phyloP scores from a whole-genome alignment of 2,329 filamentous ascomycete genomes.

The Talaromyces albobiverticillius region DNA sequence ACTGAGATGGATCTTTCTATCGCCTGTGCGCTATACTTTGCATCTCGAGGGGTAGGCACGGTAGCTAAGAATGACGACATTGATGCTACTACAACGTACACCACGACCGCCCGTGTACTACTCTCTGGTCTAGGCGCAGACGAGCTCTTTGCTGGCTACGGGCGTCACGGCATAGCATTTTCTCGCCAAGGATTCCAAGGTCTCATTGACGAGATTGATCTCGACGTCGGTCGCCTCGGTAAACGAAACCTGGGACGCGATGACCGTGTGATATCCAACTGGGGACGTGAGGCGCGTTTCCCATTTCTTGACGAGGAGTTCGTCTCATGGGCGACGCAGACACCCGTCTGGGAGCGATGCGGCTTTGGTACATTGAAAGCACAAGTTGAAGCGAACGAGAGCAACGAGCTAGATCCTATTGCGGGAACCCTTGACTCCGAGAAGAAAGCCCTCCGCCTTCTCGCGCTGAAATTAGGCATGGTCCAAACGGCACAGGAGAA shows the following conservation, averaged over 20 bases:
- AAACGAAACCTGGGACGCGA: conserved; percentile 94
- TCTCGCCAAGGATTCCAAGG: conserved; percentile 65
- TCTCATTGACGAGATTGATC: conserved; percentile 74
- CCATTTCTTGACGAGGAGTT: conserved; percentile 87
- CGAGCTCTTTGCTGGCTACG: conserved; percentile 93
- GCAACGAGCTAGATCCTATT: conserved; percentile 5
- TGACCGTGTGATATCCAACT: conserved; percentile 85
- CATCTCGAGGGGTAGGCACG: conserved; percentile 68
- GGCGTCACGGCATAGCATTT: conserved; percentile 76
- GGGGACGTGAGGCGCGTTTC: conserved; percentile 84
- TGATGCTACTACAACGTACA: conserved; percentile 48
- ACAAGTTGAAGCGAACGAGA: conserved; percentile 23
- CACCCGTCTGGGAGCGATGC: conserved; percentile 80
- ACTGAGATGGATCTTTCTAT: conserved; percentile 99
- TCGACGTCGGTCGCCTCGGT: conserved; percentile 82
- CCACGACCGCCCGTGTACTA: conserved; percentile 73
- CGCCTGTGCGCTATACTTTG: conserved; percentile 89
- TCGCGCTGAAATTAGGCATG: conserved; percentile 75
- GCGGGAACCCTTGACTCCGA: conserved; percentile 61
- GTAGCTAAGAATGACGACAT: conserved; percentile 12
- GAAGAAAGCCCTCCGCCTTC: conserved; percentile 75
- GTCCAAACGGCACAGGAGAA: conserved; percentile 73
- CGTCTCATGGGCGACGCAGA: conserved; percentile 72
- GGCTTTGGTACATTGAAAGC: conserved; percentile 63
- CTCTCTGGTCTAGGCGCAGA: conserved; percentile 93